Evolutionary conservation across 306 rosid genomes (phyloP).

Genomic region (Quercus agrifolia): DNA sequence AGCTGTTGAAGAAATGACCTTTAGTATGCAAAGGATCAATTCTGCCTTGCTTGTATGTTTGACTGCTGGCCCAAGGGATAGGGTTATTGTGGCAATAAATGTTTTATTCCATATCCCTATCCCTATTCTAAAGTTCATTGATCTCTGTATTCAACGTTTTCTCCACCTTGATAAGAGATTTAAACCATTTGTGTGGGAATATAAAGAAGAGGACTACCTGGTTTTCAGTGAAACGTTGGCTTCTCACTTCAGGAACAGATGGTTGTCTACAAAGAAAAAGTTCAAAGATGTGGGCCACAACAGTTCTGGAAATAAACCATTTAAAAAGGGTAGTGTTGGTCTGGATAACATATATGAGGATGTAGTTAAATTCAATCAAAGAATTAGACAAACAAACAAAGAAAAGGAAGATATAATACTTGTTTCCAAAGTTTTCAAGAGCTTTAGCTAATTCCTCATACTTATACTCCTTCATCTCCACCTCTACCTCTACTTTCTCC

Average conservation of each 20-base stretch:
- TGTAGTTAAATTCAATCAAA: not conserved
- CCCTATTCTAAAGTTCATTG: conserved; percentile 59
- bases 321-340: conserved; percentile 36
- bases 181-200: conserved; percentile 54
- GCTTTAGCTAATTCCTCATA: no score
- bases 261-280: conserved; percentile 72
- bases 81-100: conserved; percentile 38
- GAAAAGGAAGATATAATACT: no score
- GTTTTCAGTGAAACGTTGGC: conserved; percentile 55
- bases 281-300: conserved; percentile 31
- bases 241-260: conserved; percentile 76
- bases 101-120: conserved; percentile 39
- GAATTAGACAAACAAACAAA: no score
- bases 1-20: conserved; percentile 41
- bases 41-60: conserved; percentile 54
- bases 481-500: no score
- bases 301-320: conserved; percentile 29
- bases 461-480: no score
- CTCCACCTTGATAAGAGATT: conserved; percentile 33
- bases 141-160: conserved; percentile 45
- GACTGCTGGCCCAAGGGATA: conserved; percentile 75
- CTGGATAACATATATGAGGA: conserved; percentile 82
- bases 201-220: conserved; percentile 62
- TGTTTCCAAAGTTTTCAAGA: no score
- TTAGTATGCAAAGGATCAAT: conserved; percentile 43